Evolutionary conservation across 306 rosid genomes (phyloP), one percentile per base, ranked within the genome.

Genomic region (Ormosia semicastrata): DNA sequence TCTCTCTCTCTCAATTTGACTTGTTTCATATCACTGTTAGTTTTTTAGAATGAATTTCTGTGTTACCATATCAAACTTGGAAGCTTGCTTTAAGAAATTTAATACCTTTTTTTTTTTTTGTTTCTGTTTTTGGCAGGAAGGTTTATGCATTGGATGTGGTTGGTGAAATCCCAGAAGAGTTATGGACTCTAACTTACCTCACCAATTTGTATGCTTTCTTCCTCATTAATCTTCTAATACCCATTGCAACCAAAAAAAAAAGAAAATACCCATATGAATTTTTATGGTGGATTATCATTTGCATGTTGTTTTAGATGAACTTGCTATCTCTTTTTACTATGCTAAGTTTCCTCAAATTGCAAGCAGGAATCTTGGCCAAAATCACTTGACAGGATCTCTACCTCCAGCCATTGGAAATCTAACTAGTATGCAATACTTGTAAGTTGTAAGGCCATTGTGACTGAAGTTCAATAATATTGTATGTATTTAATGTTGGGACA

Each of bases 401-500:
- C 87, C 98, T 60, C 68, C 92, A 9, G 85, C 91, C 12, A 82
- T 94, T 72, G 95, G 90, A n/a, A 91, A 89, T 81, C 90, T 94
- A 13, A 74, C 86, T 66, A 50, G 85, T 6, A 81, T 94, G 94
- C 93, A 87, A 24, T 90, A 87, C 89, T 1, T 93, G 97, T n/a
- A n/a, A n/a, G n/a, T n/a, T n/a, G n/a, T 91, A 88, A 89, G 91
- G 57, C 57, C 34, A 10, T 77, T 15, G 12, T 12, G 12, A 73
- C 40, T 44, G 8, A 46, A 77, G n/a, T 40, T n/a, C n/a, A 15
- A 4, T 30, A 24, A 7, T 33, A 75, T 52, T 29, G 46, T 58
- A 2, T 24, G 17, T 49, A 34, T 60, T 65, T 57, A 9, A 3
- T 24, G 2, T 44, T 68, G 6, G 33, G 67, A 18, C 2, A 59